Evolutionary conservation across 805 yeast genomes (phyloP).

Genomic region (Ogataea siamensis): DNA sequence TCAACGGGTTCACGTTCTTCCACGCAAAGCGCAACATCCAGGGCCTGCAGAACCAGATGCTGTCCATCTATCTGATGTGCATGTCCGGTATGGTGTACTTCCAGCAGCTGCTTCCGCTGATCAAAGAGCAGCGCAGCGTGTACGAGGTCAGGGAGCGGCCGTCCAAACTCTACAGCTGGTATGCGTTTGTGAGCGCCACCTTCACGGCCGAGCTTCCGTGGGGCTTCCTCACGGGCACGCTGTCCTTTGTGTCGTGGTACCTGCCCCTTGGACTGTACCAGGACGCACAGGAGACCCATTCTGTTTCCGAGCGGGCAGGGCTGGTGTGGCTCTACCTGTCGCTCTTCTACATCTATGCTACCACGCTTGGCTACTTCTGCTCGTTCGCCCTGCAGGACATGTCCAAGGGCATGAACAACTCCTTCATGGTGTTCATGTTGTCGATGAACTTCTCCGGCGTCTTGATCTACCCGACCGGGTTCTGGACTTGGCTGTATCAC

Average conservation of each 20-base stretch:
- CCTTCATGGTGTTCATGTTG: constrained; percentile 53
- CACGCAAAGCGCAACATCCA: constrained; percentile 56
- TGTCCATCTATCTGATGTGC: constrained; percentile 64
- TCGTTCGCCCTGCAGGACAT: constrained; percentile 55
- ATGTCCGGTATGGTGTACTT: constrained; percentile 51
- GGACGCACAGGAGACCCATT: constrained; percentile 51
- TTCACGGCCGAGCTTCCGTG: constrained; percentile 63
- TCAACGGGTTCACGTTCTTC: constrained; percentile 66
- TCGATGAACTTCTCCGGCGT: constrained; percentile 73
- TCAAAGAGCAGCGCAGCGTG: constrained; percentile 54
- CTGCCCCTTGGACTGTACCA: constrained; percentile 64
- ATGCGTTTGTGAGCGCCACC: constrained; percentile 57
- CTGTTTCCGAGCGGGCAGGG: constrained; percentile 49
- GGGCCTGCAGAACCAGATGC: constrained; percentile 78
- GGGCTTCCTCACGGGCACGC: constrained; percentile 55
- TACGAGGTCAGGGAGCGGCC: constrained; percentile 72
- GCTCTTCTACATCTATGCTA: constrained; percentile 50
- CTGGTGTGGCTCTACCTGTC: constrained; percentile 37
- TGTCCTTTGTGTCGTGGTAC: constrained; percentile 58
- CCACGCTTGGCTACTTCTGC: constrained; percentile 53
- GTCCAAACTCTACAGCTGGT: constrained; percentile 64
- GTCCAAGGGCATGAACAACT: constrained; percentile 60
- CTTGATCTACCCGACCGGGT: constrained; percentile 54
- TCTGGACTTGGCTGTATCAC: constrained; percentile 74
- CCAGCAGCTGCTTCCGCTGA: constrained; percentile 60